Percentiles rank a stretch among this genome's conserved stretches.
Conservation (phyloP, 1,139 yeast species). For the Torulaspora globosa region DNA sequence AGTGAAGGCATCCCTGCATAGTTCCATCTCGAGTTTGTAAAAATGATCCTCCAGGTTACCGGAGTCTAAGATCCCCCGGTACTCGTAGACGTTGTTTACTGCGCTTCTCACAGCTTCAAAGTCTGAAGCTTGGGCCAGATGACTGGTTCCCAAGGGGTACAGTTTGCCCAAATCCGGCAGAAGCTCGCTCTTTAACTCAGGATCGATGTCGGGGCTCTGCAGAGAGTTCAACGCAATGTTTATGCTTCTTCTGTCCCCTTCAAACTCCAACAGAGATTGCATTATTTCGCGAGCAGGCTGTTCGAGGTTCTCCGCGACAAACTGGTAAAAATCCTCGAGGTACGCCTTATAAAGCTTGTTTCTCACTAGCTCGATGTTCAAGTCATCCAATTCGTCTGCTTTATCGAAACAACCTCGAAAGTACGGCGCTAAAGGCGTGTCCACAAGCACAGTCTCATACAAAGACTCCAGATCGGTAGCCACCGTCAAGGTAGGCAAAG, state of each 20-base stretch:
- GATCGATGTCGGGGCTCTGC: conserved; percentile 43
- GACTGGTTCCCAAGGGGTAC: conserved; percentile 68
- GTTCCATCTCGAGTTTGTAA: conserved; percentile 85
- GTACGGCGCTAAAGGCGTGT: conserved; percentile 95
- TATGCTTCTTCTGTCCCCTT: conserved; percentile 92
- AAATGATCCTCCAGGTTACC: conserved; percentile 86
- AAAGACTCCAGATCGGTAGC: conserved; percentile 92
- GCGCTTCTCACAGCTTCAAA: conserved; percentile 74
- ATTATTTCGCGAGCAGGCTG: conserved; percentile 80
- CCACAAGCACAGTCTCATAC: conserved; percentile 90
- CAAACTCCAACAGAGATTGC: conserved; percentile 73
- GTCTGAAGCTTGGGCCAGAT: conserved; percentile 72
- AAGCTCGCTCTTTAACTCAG: conserved; percentile 68
- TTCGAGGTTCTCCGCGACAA: conserved; percentile 56
- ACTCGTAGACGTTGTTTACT: conserved; percentile 71
- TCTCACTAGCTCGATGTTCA: conserved; percentile 91
- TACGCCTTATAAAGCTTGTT: conserved; percentile 90
- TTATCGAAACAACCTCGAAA: conserved; percentile 78
- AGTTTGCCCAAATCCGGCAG: conserved; percentile 79
- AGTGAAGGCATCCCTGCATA: conserved; percentile 89
- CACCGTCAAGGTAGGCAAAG: conserved; percentile 88
- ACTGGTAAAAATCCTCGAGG: conserved; percentile 77
- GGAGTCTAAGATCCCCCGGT: conserved; percentile 68
- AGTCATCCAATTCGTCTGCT: conserved; percentile 92
- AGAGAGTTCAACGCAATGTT: conserved; percentile 88